Evolutionary conservation across 192 early-diverging fungal species (phyloP), one percentile per base, ranked within the genome.

Genomic region (Coemansia biformis): DNA sequence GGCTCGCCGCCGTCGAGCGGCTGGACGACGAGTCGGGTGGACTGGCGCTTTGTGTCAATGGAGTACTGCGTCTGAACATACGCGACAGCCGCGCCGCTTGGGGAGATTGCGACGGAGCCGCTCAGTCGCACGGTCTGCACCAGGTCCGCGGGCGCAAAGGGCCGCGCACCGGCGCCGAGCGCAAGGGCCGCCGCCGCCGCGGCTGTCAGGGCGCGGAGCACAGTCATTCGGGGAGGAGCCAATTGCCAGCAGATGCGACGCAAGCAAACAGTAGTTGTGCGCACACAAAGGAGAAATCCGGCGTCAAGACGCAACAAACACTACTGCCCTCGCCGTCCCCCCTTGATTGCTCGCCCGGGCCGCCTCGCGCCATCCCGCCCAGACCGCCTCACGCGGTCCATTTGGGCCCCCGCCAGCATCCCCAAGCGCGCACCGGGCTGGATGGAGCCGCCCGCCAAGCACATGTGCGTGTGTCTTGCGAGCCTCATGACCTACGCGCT

Each of bases 51-150:
- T 38, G 55, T 54, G n/a, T 75, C 76, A 26, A 69, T 52, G n/a
- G 63, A 69, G 68, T 86, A 89, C 24, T 49, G 71, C 9, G 85
- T 82, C 32, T 79, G 66, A 29, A 81, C 57, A 58, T 79, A 86
- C 18, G 83, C 77, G 2, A 80, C 71, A 13, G 54, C 52, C 0
- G 49, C 28, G 26, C 78, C 79, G 35, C 66, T 68, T 31, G 80
- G 80, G 10, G 81, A 79, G 26, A 82, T 51, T 2, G 71, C 59
- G 3, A 76, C 67, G 11, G 51, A 21, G 15, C 77, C 77, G 7
- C 80, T 57, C n/a, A 67, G 66, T 30, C 82, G 81, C 26, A 76
- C 75, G 39, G 84, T 78, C 35, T 79, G 65, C 31, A 86, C 82
- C 19, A 89, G 77, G 43, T 76, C 77, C 55, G 80, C 58, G 4